Conservation (phyloP, 345 rosid genomes). For the Trapa bicornis region DNA sequence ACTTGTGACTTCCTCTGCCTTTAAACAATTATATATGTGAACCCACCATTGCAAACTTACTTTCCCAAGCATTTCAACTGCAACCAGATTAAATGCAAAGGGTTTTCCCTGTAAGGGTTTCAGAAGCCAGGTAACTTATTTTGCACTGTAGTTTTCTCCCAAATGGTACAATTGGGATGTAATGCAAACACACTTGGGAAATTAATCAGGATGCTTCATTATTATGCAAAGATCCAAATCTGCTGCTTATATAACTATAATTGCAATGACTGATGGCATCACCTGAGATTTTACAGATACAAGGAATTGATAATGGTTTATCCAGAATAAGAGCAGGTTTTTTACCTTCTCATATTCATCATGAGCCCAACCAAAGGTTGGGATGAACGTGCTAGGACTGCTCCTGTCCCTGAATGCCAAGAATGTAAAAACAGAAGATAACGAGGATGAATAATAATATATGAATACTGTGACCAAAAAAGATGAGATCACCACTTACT, state of each 20-base stretch:
- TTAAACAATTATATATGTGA: too few relatives aligned
- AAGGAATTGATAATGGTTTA: background rate
- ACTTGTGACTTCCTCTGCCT: too few relatives aligned
- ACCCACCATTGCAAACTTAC: too few relatives aligned
- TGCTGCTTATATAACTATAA: background rate
- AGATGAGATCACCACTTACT: slow-evolving; percentile 28
- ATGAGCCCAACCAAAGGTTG: slow-evolving; percentile 94
- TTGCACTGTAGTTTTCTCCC: too few relatives aligned
- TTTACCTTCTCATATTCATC: slow-evolving; percentile 95
- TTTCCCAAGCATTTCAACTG: too few relatives aligned
- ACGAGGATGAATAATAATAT: background rate
- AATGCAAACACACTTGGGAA: background rate
- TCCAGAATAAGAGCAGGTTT: background rate
- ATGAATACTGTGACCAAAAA: background rate
- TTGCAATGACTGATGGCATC: background rate
- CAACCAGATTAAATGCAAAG: too few relatives aligned
- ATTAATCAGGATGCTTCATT: background rate
- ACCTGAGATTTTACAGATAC: background rate
- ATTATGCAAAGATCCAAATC: background rate
- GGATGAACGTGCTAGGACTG: slow-evolving; percentile 97
- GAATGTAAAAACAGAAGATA: slow-evolving; percentile 8
- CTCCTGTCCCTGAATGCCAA: slow-evolving; percentile 47
- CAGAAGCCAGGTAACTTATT: too few relatives aligned
- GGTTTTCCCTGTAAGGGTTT: too few relatives aligned
- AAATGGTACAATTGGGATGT: too few relatives aligned